Evolutionary conservation across 2,329 filamentous ascomycete genomes (phyloP).

Genomic region (Magnaporthales sp.): DNA sequence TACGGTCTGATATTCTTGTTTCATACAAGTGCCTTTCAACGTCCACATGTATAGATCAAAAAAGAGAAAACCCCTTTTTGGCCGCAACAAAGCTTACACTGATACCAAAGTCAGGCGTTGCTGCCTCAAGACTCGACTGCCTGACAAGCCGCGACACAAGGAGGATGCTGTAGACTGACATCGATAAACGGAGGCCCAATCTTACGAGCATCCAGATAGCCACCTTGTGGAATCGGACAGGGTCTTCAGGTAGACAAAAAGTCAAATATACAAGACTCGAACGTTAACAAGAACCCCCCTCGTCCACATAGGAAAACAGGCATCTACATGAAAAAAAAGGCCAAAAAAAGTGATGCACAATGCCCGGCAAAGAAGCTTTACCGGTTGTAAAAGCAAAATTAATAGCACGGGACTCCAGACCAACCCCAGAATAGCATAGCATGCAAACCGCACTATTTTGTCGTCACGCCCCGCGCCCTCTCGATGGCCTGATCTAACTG

Average conservation of each 20-base stretch:
- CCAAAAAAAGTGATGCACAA: background rate
- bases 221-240: background rate
- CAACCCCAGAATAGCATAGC: background rate
- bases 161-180: background rate
- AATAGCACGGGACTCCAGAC: background rate
- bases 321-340: background rate
- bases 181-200: background rate
- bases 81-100: background rate
- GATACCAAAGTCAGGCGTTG: background rate
- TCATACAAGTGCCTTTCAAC: background rate
- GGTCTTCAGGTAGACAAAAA: background rate
- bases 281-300: background rate
- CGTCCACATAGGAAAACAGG: background rate
- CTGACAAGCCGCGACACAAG: too few relatives aligned
- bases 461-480: slow-evolving; percentile 22
- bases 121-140: too few relatives aligned
- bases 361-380: background rate
- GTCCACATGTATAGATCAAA: background rate
- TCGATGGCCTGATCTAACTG: slow-evolving; percentile 49
- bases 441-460: background rate
- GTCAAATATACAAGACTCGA: background rate
- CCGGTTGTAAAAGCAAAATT: background rate
- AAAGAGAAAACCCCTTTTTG: background rate
- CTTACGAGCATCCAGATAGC: background rate
- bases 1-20: background rate